phyloP scores from a whole-genome alignment of 306 rosid species.

The Calophaca sinica region DNA sequence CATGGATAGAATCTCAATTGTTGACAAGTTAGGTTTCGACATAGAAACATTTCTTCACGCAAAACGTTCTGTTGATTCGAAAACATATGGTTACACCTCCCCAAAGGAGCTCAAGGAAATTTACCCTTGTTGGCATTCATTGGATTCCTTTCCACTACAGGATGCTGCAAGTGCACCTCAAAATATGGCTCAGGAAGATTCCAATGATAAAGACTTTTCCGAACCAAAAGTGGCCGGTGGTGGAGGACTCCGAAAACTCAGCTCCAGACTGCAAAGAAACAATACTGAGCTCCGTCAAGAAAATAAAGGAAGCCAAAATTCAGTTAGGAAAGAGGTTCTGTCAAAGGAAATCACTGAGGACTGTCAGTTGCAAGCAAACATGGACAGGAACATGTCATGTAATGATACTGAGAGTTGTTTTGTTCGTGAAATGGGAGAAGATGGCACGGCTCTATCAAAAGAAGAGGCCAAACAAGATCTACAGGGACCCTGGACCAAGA shows the following conservation, averaged over 20 bases:
- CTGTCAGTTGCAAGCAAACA: constrained; percentile 42
- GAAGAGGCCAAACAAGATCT: constrained; percentile 47
- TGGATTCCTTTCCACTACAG: constrained; percentile 65
- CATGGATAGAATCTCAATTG: constrained; percentile 58
- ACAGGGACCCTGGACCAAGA: constrained; percentile 13
- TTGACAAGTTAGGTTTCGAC: constrained; percentile 80
- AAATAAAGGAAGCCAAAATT: constrained; percentile 42
- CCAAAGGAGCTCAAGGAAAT: constrained; percentile 59
- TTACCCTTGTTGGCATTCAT: constrained; percentile 57
- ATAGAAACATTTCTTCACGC: constrained; percentile 85
- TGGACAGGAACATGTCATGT: constrained; percentile 44
- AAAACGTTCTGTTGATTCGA: constrained; percentile 53
- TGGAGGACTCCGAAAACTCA: constrained; percentile 44
- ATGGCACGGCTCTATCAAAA: constrained; percentile 13
- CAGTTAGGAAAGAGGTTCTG: constrained; percentile 39
- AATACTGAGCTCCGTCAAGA: constrained; percentile 36
- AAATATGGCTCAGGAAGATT: constrained; percentile 57
- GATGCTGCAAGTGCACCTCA: constrained; percentile 63
- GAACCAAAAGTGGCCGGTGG: constrained; percentile 43
- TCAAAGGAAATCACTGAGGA: constrained; percentile 39
- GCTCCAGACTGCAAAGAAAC: constrained; percentile 32
- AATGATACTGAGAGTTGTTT: constrained; percentile 44
- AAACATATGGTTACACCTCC: constrained; percentile 47
- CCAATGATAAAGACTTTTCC: constrained; percentile 44
- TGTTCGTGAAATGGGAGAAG: constrained; percentile 44